Evolutionary conservation across 768 basidiomycete species (phyloP).

Genomic region (Sutorius australiensis): DNA sequence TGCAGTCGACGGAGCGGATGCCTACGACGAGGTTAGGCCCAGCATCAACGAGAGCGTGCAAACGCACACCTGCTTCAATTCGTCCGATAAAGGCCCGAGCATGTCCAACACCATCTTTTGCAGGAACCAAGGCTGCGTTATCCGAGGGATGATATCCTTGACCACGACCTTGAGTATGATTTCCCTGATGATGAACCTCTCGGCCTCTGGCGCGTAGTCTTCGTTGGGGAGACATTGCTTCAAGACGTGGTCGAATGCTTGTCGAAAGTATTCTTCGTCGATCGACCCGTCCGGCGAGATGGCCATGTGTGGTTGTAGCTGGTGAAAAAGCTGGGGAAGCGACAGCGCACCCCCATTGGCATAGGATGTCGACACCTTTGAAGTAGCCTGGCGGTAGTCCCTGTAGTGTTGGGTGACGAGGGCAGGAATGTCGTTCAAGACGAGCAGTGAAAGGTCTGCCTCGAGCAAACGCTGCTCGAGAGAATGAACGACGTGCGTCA

Average conservation of each 20-base stretch:
- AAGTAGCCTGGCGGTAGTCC: slow-evolving; percentile 69
- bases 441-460: slow-evolving; percentile 56
- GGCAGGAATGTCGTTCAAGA: slow-evolving; percentile 59
- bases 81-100: slow-evolving; percentile 45
- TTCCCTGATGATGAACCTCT: slow-evolving; percentile 83
- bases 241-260: slow-evolving; percentile 74
- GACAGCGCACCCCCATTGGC: slow-evolving; percentile 61
- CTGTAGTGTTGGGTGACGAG: slow-evolving; percentile 71
- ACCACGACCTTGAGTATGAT: slow-evolving; percentile 75
- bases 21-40: slow-evolving; percentile 11
- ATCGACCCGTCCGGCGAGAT: slow-evolving; percentile 60
- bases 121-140: slow-evolving; percentile 91
- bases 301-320: slow-evolving; percentile 82
- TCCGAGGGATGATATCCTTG: slow-evolving; percentile 58
- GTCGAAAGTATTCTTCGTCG: slow-evolving; percentile 75
- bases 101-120: slow-evolving; percentile 64
- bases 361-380: slow-evolving; percentile 66
- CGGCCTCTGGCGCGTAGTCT: slow-evolving; percentile 67
- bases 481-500: slow-evolving; percentile 53
- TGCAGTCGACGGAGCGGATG: slow-evolving; percentile 22
- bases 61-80: slow-evolving; percentile 18
- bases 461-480: slow-evolving; percentile 56
- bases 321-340: slow-evolving; percentile 69
- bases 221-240: slow-evolving; percentile 68
- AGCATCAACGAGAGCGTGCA: neutral